These are phyloP conservation scores for Streptanthus diversifolius DNA, from an alignment of 345 rosid genomes.

Conservation along the genomic window DNA sequence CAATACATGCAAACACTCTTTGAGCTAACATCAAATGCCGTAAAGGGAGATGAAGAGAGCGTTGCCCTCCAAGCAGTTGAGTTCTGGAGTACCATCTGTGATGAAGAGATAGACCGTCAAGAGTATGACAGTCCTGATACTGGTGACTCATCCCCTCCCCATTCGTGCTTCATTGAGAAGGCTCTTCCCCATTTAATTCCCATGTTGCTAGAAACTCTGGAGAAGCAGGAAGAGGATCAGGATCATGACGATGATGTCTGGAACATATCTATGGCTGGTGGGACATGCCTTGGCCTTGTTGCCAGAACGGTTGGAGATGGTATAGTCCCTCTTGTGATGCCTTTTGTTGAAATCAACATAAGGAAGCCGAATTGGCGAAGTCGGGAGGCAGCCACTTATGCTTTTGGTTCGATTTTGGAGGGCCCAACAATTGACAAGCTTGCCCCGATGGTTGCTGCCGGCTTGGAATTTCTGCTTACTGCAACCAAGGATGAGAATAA, in stretches of 20 bases:
- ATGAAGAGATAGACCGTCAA: slow-evolving; percentile 91
- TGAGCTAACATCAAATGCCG: slow-evolving; percentile 82
- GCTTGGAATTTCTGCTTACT: slow-evolving; percentile 71
- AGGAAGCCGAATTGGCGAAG: slow-evolving; percentile 68
- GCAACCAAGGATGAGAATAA: slow-evolving; percentile 82
- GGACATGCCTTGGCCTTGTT: slow-evolving; percentile 93
- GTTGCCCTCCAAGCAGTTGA: slow-evolving; percentile 96
- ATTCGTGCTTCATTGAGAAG: slow-evolving; percentile 73
- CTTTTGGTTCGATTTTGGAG: slow-evolving; percentile 92
- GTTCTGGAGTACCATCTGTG: slow-evolving; percentile 98
- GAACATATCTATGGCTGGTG: slow-evolving; percentile 98
- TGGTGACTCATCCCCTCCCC: slow-evolving; percentile 60
- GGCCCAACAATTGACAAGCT: slow-evolving; percentile 78
- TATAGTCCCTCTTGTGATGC: slow-evolving; percentile 87
- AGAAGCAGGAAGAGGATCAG: slow-evolving; percentile 95
- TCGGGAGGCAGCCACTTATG: slow-evolving; percentile 93
- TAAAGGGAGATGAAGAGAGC: slow-evolving; percentile 78
- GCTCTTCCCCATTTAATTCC: slow-evolving; percentile 74
- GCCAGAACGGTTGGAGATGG: slow-evolving; percentile 91
- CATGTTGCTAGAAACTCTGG: slow-evolving; percentile 72
- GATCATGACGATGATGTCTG: slow-evolving; percentile 84
- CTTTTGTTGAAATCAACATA: slow-evolving; percentile 80
- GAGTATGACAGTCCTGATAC: slow-evolving; percentile 63
- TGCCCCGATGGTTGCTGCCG: slow-evolving; percentile 72
- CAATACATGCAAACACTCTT: slow-evolving; percentile 86